Evolutionary conservation across 2,329 filamentous ascomycete genomes (phyloP).

Genomic region (Hymenoscyphus infarciens): DNA sequence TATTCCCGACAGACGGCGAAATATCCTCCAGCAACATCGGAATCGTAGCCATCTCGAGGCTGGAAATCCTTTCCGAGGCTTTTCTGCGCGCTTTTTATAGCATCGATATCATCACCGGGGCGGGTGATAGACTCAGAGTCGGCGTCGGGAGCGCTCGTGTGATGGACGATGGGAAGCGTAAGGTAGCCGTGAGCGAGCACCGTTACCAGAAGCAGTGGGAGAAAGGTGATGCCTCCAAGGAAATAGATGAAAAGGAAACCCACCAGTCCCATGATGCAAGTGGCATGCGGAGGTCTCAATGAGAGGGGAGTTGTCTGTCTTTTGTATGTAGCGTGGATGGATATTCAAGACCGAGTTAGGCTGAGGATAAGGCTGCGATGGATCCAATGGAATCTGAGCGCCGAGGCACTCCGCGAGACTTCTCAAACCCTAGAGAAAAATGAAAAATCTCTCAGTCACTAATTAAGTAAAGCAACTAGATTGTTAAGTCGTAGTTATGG

Average conservation of each 20-base stretch:
- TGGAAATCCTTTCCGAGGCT: conserved; percentile 59
- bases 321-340: too few relatives aligned
- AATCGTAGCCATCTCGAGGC: conserved; percentile 53
- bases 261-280: conserved; percentile 26
- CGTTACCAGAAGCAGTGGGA: conserved; percentile 65
- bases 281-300: not conserved
- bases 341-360: too few relatives aligned
- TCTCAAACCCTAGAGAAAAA: too few relatives aligned
- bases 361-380: too few relatives aligned
- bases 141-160: conserved; percentile 36
- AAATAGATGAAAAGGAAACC: conserved; percentile 73
- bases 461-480: too few relatives aligned
- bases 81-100: conserved; percentile 59
- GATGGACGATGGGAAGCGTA: conserved; percentile 55
- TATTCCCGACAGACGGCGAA: conserved; percentile 96
- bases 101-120: conserved; percentile 61
- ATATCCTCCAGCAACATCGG: conserved; percentile 83
- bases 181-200: conserved; percentile 66
- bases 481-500: too few relatives aligned
- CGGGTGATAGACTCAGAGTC: conserved; percentile 47
- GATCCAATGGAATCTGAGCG: too few relatives aligned
- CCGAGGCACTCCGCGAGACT: too few relatives aligned
- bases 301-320: not conserved
- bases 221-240: conserved; percentile 81
- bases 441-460: too few relatives aligned